A percentile compares a stretch with the other conserved stretches of the same genome.
Evolutionary conservation across 805 yeast species (phyloP).

Genomic region (Huiozyma sinensis): DNA sequence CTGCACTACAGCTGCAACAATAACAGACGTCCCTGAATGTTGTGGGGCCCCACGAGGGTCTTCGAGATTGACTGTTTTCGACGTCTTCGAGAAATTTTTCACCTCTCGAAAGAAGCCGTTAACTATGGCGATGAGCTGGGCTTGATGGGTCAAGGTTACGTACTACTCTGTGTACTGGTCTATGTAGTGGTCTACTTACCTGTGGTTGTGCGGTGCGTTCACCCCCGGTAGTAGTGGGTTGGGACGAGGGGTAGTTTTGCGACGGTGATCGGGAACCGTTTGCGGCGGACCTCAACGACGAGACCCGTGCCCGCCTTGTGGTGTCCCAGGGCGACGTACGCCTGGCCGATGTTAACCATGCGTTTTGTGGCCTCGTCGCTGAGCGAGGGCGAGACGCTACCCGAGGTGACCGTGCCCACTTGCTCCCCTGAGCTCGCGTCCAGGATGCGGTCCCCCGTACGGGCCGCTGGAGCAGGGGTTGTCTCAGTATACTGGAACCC

Average conservation of each 20-base stretch:
- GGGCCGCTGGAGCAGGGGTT: constrained; percentile 96
- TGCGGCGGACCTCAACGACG: constrained; percentile 73
- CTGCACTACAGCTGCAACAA: too few species aligned
- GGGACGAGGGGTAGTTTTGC: constrained; percentile 77
- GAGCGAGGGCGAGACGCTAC: constrained; percentile 56
- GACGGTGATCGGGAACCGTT: constrained; percentile 63
- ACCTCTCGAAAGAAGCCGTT: not conserved
- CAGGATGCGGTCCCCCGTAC: constrained; percentile 63
- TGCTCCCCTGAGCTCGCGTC: constrained; percentile 43
- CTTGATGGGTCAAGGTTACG: not conserved
- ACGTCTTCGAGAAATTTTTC: not conserved
- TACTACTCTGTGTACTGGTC: not conserved
- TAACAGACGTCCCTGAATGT: too few species aligned
- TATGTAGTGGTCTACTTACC: not conserved
- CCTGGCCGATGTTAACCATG: constrained; percentile 75
- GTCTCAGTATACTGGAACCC: constrained; percentile 51
- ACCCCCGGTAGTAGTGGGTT: constrained; percentile 45
- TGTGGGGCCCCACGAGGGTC: too few species aligned
- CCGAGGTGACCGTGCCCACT: constrained; percentile 47
- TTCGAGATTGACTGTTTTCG: too few species aligned
- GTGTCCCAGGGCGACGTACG: constrained; percentile 60
- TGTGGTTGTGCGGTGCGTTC: not conserved
- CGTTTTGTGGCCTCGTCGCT: constrained; percentile 30
- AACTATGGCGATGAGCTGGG: too few species aligned
- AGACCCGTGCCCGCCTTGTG: constrained; percentile 68